Evolutionary conservation across 2,329 filamentous ascomycete genomes (phyloP).

Genomic region (Dactylellina cionopaga): DNA sequence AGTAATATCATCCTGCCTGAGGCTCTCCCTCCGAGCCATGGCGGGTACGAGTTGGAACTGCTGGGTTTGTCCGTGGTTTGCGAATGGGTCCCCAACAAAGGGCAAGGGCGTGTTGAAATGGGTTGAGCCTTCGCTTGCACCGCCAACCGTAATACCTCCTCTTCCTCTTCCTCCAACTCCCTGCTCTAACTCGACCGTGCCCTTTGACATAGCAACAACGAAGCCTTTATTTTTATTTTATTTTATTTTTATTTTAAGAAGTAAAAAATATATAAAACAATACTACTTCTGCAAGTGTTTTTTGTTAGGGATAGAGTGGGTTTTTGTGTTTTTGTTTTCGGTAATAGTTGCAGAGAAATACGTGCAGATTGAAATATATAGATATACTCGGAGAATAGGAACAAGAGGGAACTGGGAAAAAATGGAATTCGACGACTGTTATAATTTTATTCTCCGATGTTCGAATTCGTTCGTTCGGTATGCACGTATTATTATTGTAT

Average conservation of each 20-base stretch:
- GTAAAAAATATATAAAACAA: too few relatives aligned
- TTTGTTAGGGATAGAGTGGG: too few relatives aligned
- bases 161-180: not conserved
- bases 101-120: slow-evolving; percentile 50
- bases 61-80: slow-evolving; percentile 44
- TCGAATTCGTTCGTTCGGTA: too few relatives aligned
- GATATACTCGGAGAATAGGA: not conserved
- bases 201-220: slow-evolving; percentile 30
- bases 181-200: slow-evolving; percentile 17
- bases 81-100: slow-evolving; percentile 50
- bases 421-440: not conserved
- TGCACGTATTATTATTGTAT: too few relatives aligned
- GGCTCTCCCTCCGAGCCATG: slow-evolving; percentile 52
- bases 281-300: too few relatives aligned
- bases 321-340: not conserved
- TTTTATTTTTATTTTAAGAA: too few relatives aligned
- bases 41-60: slow-evolving; percentile 41
- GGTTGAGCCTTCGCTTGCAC: slow-evolving; percentile 32
- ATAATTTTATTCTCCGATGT: not conserved
- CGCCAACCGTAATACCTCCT: slow-evolving; percentile 19
- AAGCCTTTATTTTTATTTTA: too few relatives aligned
- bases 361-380: too few relatives aligned
- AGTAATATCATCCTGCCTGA: slow-evolving; percentile 42
- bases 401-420: not conserved
- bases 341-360: not conserved